Conservation (phyloP, 768 basidiomycete species). For the Floccularia luteovirens region DNA sequence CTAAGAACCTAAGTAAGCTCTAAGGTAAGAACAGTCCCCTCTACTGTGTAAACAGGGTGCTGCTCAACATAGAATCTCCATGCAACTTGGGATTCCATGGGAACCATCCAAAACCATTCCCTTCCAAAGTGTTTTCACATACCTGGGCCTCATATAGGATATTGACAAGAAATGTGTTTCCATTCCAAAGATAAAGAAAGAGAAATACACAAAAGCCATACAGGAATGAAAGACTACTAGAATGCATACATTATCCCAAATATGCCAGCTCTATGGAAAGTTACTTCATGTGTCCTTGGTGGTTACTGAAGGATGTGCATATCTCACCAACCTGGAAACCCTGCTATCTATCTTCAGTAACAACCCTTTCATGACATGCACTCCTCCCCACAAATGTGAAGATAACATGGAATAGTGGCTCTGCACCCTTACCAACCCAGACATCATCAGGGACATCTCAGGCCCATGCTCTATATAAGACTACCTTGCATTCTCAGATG, state of each 20-base stretch:
- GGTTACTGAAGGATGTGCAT: constrained; percentile 23
- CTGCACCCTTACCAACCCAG: constrained; percentile 3
- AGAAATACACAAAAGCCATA: constrained; percentile 20
- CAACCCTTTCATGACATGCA: constrained; percentile 19
- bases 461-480: constrained; percentile 13
- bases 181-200: constrained; percentile 13
- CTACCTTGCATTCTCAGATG: constrained; percentile 23
- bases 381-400: background rate
- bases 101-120: constrained; percentile 12
- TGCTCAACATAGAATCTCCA: constrained; percentile 21
- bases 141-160: constrained; percentile 23
- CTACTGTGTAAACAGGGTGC: no score
- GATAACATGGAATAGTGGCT: constrained; percentile 21
- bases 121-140: constrained; percentile 7
- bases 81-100: constrained; percentile 19
- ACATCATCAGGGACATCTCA: constrained; percentile 13
- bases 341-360: constrained; percentile 15
- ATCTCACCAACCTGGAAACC: constrained; percentile 29
- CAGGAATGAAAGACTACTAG: constrained; percentile 9
- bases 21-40: no score
- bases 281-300: constrained; percentile 24
- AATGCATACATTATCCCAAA: constrained; percentile 17
- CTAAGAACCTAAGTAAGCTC: no score
- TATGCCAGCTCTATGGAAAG: constrained; percentile 29
- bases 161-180: constrained; percentile 12